phyloP scores from a whole-genome alignment of 176 grass and related monocot genomes.

The Tillandsia fasciculata region DNA sequence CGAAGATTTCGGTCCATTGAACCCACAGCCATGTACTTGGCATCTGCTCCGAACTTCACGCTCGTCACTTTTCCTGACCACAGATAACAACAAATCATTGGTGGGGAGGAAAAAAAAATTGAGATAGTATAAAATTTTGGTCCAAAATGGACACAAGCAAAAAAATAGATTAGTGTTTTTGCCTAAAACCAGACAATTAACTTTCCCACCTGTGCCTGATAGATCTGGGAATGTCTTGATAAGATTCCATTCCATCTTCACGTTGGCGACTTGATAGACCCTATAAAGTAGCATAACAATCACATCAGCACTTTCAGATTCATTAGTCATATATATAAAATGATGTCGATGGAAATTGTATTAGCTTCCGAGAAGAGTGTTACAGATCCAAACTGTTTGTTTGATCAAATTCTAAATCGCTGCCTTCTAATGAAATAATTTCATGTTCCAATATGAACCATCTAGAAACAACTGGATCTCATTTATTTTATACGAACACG shows the following conservation, averaged over 20 bases:
- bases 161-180: background rate
- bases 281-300: slow-evolving; percentile 26
- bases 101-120: background rate
- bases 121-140: background rate
- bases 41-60: slow-evolving; percentile 79
- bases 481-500: no score
- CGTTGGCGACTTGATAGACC: slow-evolving; percentile 91
- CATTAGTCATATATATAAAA: no score
- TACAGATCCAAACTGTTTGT: no score
- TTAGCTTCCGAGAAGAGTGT: no score
- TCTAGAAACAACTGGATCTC: no score
- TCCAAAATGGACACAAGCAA: background rate
- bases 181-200: background rate
- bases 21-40: slow-evolving; percentile 70
- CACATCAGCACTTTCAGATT: no score
- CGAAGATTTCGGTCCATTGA: slow-evolving; percentile 97
- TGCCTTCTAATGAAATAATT: no score
- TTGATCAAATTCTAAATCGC: no score
- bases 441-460: no score
- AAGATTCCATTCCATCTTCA: slow-evolving; percentile 92
- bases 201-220: slow-evolving; percentile 76
- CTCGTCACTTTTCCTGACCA: slow-evolving; percentile 65
- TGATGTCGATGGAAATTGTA: no score
- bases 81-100: slow-evolving; percentile 8
- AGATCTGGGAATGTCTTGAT: slow-evolving; percentile 92